phyloP scores from a whole-genome alignment of 2,329 filamentous ascomycete genomes.

The Aspergillus brasiliensis region DNA sequence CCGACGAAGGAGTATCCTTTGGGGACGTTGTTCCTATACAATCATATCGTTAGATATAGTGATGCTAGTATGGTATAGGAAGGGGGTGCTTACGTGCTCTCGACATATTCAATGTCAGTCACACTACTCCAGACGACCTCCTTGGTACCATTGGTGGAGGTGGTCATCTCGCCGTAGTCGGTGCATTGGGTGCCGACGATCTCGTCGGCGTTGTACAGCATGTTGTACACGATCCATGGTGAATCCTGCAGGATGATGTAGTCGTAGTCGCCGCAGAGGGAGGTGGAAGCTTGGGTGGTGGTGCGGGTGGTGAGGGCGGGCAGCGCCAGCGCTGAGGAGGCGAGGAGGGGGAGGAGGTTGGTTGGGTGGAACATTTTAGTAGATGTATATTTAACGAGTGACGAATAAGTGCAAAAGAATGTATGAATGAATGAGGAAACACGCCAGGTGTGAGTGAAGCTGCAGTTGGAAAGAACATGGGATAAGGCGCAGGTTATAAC shows the following conservation, averaged over 20 bases:
- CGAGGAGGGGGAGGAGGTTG: not conserved
- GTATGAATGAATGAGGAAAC: not conserved
- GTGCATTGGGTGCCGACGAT: constrained; percentile 47
- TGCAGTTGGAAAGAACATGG: not conserved
- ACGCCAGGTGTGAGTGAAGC: too few species aligned
- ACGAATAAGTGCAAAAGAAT: not conserved
- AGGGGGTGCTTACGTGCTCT: constrained; percentile 12
- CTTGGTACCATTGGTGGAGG: constrained; percentile 32
- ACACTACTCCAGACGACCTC: constrained; percentile 44
- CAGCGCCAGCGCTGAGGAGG: constrained; percentile 7
- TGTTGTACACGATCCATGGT: constrained; percentile 51
- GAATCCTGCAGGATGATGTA: constrained; percentile 40
- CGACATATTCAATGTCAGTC: constrained; percentile 43
- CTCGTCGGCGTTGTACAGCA: constrained; percentile 47
- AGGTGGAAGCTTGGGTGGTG: constrained; percentile 3
- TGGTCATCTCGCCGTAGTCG: constrained; percentile 37
- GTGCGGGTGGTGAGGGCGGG: not conserved
- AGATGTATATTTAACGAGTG: not conserved
- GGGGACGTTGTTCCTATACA: constrained; percentile 38
- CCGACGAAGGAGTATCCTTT: constrained; percentile 52
- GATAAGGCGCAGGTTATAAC: not conserved
- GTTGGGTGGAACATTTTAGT: not conserved
- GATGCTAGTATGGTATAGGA: not conserved
- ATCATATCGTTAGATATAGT: not conserved
- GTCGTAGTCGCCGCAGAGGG: constrained; percentile 24